A percentile compares a stretch with the other conserved stretches of the same genome.
phyloP scores from a whole-genome alignment of 169 alveolate species.

The Cryptosporidium muris region DNA sequence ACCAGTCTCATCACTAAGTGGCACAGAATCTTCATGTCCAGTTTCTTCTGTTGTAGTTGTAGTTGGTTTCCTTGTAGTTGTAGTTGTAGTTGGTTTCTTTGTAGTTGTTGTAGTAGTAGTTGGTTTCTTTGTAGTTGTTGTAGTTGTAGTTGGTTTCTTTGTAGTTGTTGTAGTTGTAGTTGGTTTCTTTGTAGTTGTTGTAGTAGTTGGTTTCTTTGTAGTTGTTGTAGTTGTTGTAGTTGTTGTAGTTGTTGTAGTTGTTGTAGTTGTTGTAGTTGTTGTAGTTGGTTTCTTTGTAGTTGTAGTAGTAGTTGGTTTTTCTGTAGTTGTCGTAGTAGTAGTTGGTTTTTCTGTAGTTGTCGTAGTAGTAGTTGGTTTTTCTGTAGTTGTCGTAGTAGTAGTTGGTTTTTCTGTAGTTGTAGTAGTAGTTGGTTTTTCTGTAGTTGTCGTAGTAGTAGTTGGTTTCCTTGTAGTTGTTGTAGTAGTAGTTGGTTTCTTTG shows the following conservation, averaged over 20 bases:
- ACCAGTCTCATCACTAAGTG: neutral
- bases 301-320: slow-evolving; percentile 10
- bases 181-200: slow-evolving; percentile 10
- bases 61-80: slow-evolving; percentile 24
- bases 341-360: slow-evolving; percentile 4
- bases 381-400: slow-evolving; percentile 28
- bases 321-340: slow-evolving; percentile 15
- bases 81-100: neutral
- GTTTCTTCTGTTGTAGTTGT: slow-evolving; percentile 29
- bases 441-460: slow-evolving; percentile 36
- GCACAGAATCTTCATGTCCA: neutral
- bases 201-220: neutral
- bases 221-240: slow-evolving; percentile 2
- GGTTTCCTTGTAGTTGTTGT: slow-evolving; percentile 15
- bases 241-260: slow-evolving; percentile 11
- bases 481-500: slow-evolving; percentile 4
- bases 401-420: slow-evolving; percentile 42
- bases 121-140: slow-evolving; percentile 6
- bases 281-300: slow-evolving; percentile 2
- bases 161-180: slow-evolving; percentile 28
- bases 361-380: slow-evolving; percentile 23
- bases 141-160: slow-evolving; percentile 8
- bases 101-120: slow-evolving; percentile 20
- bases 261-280: slow-evolving; percentile 20
- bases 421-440: slow-evolving; percentile 24